Base-by-base conservation (phyloP, 176 grass and related monocot genomes). In the Bonia amplexicaulis region DNA sequence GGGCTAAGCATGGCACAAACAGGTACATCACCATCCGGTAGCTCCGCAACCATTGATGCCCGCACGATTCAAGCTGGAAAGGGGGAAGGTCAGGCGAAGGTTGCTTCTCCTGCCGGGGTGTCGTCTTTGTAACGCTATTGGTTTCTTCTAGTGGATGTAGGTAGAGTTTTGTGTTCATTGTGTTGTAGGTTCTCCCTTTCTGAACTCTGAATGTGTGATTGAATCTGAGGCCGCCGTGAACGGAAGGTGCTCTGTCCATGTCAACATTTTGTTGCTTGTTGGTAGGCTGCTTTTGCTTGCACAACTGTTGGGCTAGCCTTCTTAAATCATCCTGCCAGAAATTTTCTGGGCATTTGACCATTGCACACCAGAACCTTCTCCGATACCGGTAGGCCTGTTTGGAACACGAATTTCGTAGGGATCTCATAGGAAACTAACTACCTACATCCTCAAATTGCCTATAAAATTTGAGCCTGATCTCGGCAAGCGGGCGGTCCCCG, bases 1-100 rank as follows among this genome's bases (percentile, higher is more conserved):
- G 95, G 95, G 95, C 95, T 19, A 97, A 93, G 73, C 95, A 97
- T 31, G 95, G 95, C 49, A 97, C 95, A 0, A 97, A 97, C 48
- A 29, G 92, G 67, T 97, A 97, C 57, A 97, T 97, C 82, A 97
- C 95, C 42, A 97, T 97, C 62, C 84, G 89, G 87, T 97, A 92
- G 88, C 22, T n/a, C 44, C 1, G 17, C 0, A 2, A 6, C 60
- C 44, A 9, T 46, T 0, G 15, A 7, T 7, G 79, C 12, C 13
- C 0, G 15, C 5, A 10, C 35, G 20, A 82, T 78, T 86, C 66
- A 57, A 90, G 64, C 54, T 90, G 64, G 27, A 86, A 84, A 53
- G 69, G 59, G 33, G 17, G 61, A 13, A 84, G 44, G 61, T 54
- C 7, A 45, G 9, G 70, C 42, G 26, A 87, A 26, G 4, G 22